Base-by-base conservation (phyloP, 73 alveolate genomes). In the Uronychia setigera region DNA sequence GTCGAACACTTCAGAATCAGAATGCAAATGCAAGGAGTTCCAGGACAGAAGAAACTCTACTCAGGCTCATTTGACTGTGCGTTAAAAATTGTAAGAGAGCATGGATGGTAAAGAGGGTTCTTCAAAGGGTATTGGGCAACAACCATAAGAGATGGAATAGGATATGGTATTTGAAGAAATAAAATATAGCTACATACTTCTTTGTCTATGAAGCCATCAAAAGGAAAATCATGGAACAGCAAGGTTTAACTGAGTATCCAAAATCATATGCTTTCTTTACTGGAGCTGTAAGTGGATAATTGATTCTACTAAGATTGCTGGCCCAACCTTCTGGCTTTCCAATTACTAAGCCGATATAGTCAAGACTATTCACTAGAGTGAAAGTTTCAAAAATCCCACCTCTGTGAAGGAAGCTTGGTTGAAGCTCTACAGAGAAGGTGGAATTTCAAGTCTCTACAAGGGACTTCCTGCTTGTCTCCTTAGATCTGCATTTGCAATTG, bases 41-140 rank as follows among this genome's bases (percentile, higher is more conserved):
- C 67, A 11, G 67, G 67, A 5, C 67, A 46, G 19, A 46, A 5
- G n/a, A 46, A 46, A 46, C 67, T 46, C 67, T 46, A 46, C 19
- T 46, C 67, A 46, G 67, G 67, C 67, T 46, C 67, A 11, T 46
- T 46, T 5, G 67, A 46, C 67, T 46, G 67, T 46, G 67, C 67
- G n/a, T 11, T 46, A 19, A 46, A 46, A 46, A 46, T 46, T 19
- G 67, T 19, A 5, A 46, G 19, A 19, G 67, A 46, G 67, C 67
- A 46, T 46, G 67, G 67, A 5, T 11, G 5, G 5, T 46, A 5
- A 11, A 46, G 19, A 19, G 67, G 67, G 19, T 5, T 46, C 19
- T 46, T 46, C 67, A 5, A 19, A 46, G 67, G 67, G 19, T 46
- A 11, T 19, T 5, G 67, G 19, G 67, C 67, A 11, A 46, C 67